phyloP scores from a whole-genome alignment of 305 asterid genomes.

The Fraxinus xanthoxyloides region DNA sequence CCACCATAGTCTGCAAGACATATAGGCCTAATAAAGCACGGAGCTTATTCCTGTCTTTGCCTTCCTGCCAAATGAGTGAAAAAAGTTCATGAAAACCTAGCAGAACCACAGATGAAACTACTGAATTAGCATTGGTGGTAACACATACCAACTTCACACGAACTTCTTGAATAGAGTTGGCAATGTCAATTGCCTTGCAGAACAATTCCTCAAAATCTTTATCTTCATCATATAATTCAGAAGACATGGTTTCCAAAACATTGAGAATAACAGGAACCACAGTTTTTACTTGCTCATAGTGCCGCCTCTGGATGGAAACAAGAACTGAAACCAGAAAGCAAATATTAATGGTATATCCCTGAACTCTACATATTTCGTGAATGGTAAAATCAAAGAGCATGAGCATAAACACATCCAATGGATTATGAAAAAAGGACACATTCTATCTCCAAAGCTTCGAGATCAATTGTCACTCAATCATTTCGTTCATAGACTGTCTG shows the following conservation, averaged over 20 bases:
- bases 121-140: constrained; percentile 14
- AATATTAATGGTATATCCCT: constrained; percentile 4
- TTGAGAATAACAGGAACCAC: constrained; percentile 71
- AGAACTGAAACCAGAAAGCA: constrained; percentile 52
- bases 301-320: constrained; percentile 58
- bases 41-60: constrained; percentile 48
- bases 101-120: constrained; percentile 17
- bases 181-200: constrained; percentile 51
- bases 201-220: constrained; percentile 44
- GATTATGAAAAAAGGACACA: not conserved
- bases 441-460: not conserved
- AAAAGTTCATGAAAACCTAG: constrained; percentile 13
- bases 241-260: constrained; percentile 42
- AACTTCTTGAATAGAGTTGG: constrained; percentile 60
- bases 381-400: constrained; percentile 17
- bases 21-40: constrained; percentile 71
- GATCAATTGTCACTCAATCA: not conserved
- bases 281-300: constrained; percentile 65
- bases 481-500: not conserved
- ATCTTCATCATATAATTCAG: constrained; percentile 50
- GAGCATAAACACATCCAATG: not conserved
- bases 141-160: constrained; percentile 60
- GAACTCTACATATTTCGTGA: not conserved
- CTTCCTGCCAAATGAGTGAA: constrained; percentile 49
- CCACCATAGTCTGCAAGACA: constrained; percentile 82